phyloP scores from a whole-genome alignment of 345 rosid genomes.

The Jatropha curcas region DNA sequence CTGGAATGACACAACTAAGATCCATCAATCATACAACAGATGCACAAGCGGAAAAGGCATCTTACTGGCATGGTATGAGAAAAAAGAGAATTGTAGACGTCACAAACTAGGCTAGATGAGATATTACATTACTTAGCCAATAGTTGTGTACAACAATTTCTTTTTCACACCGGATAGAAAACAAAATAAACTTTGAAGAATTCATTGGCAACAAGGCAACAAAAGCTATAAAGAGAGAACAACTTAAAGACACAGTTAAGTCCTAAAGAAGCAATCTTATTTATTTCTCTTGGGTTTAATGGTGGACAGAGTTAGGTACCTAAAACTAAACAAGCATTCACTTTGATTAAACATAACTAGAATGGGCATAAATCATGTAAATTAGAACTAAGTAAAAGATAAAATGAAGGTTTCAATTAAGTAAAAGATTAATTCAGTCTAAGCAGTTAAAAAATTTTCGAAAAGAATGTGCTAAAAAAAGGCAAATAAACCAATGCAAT shows the following conservation, averaged over 20 bases:
- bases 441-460: constrained; percentile 4
- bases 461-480: background rate
- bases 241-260: background rate
- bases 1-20: constrained; percentile 41
- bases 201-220: background rate
- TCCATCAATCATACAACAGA: constrained; percentile 9
- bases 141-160: background rate
- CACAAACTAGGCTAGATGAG: background rate
- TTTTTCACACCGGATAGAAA: background rate
- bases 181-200: background rate
- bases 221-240: background rate
- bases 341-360: background rate
- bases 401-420: background rate
- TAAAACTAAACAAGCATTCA: background rate
- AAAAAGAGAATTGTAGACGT: background rate
- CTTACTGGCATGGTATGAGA: background rate
- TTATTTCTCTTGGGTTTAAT: background rate
- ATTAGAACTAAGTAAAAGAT: too few species aligned
- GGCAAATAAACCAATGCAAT: background rate
- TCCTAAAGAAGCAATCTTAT: background rate
- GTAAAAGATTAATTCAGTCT: constrained; percentile 3
- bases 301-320: background rate
- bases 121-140: background rate
- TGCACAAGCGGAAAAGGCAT: background rate
- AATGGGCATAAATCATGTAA: background rate